Conservation (phyloP, 306 rosid species). For the Cucurbita argyrosperma region DNA sequence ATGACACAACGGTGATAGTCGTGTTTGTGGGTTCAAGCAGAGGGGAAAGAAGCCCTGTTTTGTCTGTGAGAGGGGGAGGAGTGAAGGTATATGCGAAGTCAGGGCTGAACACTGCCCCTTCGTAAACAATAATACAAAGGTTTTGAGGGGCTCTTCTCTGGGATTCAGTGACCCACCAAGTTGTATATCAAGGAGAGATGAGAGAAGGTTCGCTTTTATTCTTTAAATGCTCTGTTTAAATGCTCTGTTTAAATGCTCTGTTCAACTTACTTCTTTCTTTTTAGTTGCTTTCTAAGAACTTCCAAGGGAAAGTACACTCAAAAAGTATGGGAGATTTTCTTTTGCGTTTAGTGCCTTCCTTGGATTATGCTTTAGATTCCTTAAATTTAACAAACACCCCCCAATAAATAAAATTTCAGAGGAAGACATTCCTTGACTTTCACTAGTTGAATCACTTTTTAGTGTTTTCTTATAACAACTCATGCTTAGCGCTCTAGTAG, state of each 20-base stretch:
- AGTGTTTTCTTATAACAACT: no score
- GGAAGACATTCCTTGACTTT: no score
- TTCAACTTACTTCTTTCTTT: not conserved
- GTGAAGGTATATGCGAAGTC: slow-evolving; percentile 28
- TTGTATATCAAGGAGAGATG: slow-evolving; percentile 11
- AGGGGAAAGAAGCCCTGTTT: slow-evolving; percentile 38
- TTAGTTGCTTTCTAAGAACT: not conserved
- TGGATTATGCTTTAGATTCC: no score
- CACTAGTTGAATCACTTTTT: no score
- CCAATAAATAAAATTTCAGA: no score
- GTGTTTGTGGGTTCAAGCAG: slow-evolving; percentile 60
- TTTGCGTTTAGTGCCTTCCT: not conserved
- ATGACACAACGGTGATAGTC: slow-evolving; percentile 68
- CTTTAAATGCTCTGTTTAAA: not conserved
- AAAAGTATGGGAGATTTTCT: not conserved
- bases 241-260: no score
- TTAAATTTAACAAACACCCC: no score
- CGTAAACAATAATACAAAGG: slow-evolving; percentile 2
- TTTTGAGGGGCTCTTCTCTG: not conserved
- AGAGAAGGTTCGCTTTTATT: slow-evolving; percentile 6
- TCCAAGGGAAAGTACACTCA: not conserved
- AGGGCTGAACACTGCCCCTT: slow-evolving; percentile 13
- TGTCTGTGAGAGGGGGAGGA: slow-evolving; percentile 66
- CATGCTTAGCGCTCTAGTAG: no score
- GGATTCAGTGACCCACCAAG: slow-evolving; percentile 10